Evolutionary conservation across 345 rosid species (phyloP).

Genomic region (Eucalyptus polyanthemos): DNA sequence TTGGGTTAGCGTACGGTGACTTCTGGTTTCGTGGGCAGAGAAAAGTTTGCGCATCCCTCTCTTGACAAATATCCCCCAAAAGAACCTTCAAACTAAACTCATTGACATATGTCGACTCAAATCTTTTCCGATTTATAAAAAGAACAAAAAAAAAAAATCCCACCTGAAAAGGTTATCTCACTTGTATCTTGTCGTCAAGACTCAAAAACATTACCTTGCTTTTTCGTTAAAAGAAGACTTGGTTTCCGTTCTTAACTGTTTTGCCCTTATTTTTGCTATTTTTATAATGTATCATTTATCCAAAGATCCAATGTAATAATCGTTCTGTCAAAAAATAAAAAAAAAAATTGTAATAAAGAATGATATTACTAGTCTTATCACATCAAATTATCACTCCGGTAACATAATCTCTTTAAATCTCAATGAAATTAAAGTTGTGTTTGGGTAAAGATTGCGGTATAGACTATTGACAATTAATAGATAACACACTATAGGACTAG

Average conservation of each 20-base stretch:
- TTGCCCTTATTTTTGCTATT: neutral
- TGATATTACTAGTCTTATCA: neutral
- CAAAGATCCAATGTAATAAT: neutral
- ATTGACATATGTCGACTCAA: neutral
- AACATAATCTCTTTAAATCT: neutral
- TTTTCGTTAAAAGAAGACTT: neutral
- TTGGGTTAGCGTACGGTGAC: neutral
- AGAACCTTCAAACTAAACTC: neutral
- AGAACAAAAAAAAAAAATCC: too few species aligned
- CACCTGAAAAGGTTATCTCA: neutral
- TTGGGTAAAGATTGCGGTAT: neutral
- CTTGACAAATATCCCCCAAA: neutral
- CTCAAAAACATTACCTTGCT: neutral
- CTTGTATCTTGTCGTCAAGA: neutral
- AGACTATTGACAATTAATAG: neutral
- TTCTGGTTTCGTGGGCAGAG: neutral
- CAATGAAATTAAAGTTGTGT: neutral
- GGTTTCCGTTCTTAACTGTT: neutral
- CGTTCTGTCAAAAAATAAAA: too few species aligned
- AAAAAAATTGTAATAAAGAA: neutral
- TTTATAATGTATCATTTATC: neutral
- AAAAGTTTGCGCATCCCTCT: neutral
- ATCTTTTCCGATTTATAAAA: neutral
- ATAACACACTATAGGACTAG: neutral
- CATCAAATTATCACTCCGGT: rapidly evolving